Base-by-base conservation (phyloP, 805 yeast genomes). In the Blastobotrys chiropterorum region DNA sequence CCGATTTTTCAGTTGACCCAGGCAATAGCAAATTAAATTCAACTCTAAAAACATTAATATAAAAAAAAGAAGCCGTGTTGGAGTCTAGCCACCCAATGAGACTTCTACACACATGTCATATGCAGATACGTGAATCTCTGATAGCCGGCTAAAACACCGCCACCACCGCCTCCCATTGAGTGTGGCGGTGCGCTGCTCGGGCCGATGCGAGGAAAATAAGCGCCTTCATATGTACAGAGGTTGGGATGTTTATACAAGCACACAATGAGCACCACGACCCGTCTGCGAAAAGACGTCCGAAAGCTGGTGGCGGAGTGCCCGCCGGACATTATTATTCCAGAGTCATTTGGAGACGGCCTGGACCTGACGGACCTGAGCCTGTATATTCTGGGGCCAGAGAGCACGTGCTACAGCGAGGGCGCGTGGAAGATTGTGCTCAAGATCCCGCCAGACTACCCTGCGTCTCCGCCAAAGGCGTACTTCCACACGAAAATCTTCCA, bases 331-430 rank as follows among this genome's bases (percentile, higher is more conserved):
- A 31, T 39, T 1, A n/a, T 52, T 7, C 17, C 31, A 3, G 53
- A 49, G 7, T 34, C 22, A 19, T 52, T 30, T n/a, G 40, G 44
- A 15, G 19, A 17, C 17, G 53, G 46, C 38, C 19, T 54, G 44
- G 19, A 20, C 22, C n/a, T 43, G 14, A 20, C 52, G 6, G n/a
- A 39, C 4, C 34, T 52, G 34, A 15, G 22, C 5, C 26, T 52
- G 26, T 20, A 46, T 7, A 40, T 40, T 13, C 43, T 40, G 30
- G 77, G 77, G 46, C 77, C 76, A 1, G 57, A 58, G 3, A 75
- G 72, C 46, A 71, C 76, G 16, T 70, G 67, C 4, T 77, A 66
- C 59, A 68, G 73, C 51, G 66, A 69, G 43, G 81, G 81, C 15
- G 68, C 73, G 52, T 77, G 81, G 80, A 62, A 62, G 47, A 61